These are phyloP conservation scores for Pseudocercospora vitis DNA, from an alignment of 2,329 filamentous ascomycete species.

Conservation along the genomic window DNA sequence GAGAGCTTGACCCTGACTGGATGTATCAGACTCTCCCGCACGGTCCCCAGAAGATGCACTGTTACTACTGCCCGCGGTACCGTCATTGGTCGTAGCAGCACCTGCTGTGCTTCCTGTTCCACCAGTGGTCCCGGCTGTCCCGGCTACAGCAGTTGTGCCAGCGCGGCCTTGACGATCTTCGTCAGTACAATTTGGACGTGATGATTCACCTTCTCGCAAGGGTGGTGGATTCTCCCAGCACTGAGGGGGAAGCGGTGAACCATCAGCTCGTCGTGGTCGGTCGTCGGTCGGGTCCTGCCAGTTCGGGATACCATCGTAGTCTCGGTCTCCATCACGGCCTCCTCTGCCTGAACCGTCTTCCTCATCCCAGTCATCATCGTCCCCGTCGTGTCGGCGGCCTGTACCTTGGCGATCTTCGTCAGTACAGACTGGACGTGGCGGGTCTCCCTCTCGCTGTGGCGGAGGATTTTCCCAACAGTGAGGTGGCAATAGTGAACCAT, in stretches of 20 bases:
- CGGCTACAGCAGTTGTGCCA: background rate
- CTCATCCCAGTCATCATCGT: background rate
- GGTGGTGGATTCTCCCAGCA: background rate
- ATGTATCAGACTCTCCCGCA: too few species aligned
- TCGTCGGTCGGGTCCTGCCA: background rate
- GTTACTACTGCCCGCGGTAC: too few species aligned
- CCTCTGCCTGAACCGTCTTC: background rate
- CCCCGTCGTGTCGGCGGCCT: background rate
- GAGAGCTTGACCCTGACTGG: too few species aligned
- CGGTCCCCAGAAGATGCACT: too few species aligned
- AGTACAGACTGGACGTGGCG: slow-evolving; percentile 1
- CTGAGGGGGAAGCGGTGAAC: background rate
- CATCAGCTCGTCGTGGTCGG: background rate
- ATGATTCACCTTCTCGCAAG: background rate
- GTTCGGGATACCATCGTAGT: slow-evolving; percentile 4
- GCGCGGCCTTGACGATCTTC: background rate
- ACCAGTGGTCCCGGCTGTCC: too few species aligned
- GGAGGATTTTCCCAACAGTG: slow-evolving; percentile 2
- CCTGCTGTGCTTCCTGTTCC: too few species aligned
- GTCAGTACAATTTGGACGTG: background rate
- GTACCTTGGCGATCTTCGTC: slow-evolving; percentile 1
- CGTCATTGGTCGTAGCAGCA: too few species aligned
- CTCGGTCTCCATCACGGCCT: background rate
- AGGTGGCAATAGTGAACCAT: background rate
- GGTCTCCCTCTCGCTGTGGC: background rate